These are phyloP conservation scores for Chytridiales sp. DNA, from an alignment of 371 early-diverging fungal genomes.

Conservation along the genomic window DNA sequence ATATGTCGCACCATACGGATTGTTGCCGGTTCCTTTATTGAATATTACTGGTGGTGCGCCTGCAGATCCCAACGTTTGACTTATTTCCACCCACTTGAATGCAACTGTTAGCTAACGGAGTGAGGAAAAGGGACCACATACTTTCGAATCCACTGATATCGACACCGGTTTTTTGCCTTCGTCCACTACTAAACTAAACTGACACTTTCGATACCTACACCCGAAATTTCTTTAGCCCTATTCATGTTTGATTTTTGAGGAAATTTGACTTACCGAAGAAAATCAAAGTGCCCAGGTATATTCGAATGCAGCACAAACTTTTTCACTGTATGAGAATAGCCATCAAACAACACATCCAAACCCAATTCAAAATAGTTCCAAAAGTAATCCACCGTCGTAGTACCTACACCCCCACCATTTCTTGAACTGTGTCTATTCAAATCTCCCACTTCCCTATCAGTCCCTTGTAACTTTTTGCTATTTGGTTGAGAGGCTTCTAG, in stretches of 20 bases:
- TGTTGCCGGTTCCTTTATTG: no score
- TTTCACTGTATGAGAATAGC: constrained; percentile 62
- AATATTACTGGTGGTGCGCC: no score
- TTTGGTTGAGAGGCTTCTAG: no score
- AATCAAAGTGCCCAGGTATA: constrained; percentile 70
- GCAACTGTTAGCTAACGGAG: no score
- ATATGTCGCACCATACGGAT: no score
- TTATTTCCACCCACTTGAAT: no score
- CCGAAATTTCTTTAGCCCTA: not conserved
- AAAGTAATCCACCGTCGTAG: constrained; percentile 20
- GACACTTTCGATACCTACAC: not conserved
- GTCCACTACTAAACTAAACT: not conserved
- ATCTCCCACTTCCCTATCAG: no score
- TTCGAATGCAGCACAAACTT: constrained; percentile 78
- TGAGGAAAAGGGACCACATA: no score
- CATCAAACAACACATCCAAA: constrained; percentile 74
- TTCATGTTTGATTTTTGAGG: not conserved
- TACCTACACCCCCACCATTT: not conserved
- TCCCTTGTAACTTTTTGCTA: no score
- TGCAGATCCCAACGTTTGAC: no score
- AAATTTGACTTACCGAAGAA: constrained; percentile 54
- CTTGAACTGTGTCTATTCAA: constrained; percentile 6
- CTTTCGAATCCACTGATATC: no score
- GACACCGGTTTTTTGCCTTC: no score
- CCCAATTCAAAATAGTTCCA: constrained; percentile 64